phyloP scores from a whole-genome alignment of 192 early-diverging fungal species.

The Diversispora eburnea region DNA sequence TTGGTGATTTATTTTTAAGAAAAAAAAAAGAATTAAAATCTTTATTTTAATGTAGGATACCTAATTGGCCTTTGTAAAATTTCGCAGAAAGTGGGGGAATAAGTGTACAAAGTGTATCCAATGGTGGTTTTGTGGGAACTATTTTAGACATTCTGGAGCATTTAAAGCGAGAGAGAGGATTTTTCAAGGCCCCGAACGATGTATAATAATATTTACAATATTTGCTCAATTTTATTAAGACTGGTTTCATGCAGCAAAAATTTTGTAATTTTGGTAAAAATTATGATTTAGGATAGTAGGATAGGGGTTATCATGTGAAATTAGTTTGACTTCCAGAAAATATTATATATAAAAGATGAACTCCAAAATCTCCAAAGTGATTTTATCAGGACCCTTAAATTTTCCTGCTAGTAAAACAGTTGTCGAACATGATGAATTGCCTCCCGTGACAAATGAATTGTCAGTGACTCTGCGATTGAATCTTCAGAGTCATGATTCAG shows the following conservation, averaged over 20 bases:
- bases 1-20: not conserved
- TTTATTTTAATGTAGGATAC: slow-evolving; percentile 34
- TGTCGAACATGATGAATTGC: slow-evolving; percentile 1
- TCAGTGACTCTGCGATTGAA: slow-evolving; percentile 9
- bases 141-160: not conserved
- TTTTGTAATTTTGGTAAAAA: too few relatives aligned
- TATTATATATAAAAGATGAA: too few relatives aligned
- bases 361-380: not conserved
- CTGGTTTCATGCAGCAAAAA: too few relatives aligned
- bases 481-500: not conserved
- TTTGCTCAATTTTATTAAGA: too few relatives aligned
- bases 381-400: not conserved
- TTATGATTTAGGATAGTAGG: too few relatives aligned
- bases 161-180: too few relatives aligned
- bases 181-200: too few relatives aligned
- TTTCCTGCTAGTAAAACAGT: not conserved
- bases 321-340: too few relatives aligned
- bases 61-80: slow-evolving; percentile 80
- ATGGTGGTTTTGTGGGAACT: not conserved
- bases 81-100: slow-evolving; percentile 56
- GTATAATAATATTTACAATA: too few relatives aligned
- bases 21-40: not conserved
- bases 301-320: too few relatives aligned
- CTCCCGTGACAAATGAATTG: not conserved
- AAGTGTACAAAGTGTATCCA: slow-evolving; percentile 8